Conservation (phyloP, 1,284 basidiomycete genomes). For the Somion occarium region DNA sequence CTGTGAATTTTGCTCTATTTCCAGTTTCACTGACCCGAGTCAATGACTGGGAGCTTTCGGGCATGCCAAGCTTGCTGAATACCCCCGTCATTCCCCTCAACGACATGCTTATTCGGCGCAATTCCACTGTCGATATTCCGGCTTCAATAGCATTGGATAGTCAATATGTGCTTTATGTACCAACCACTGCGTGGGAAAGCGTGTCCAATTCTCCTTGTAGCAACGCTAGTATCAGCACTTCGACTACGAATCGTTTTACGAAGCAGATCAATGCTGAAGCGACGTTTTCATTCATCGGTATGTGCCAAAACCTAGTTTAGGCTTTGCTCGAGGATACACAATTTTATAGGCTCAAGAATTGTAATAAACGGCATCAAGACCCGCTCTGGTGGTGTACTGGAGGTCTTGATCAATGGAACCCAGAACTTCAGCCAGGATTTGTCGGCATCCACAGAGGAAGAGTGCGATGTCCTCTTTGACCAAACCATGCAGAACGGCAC, state of each 20-base stretch:
- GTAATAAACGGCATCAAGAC: neutral
- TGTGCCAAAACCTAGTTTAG: neutral
- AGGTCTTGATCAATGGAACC: neutral
- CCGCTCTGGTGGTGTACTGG: neutral
- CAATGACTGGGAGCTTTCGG: too few species aligned
- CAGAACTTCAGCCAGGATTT: neutral
- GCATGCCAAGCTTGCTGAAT: too few species aligned
- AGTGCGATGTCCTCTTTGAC: neutral
- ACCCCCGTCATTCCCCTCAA: too few species aligned
- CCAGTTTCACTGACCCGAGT: too few species aligned
- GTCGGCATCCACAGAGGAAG: neutral
- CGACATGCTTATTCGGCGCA: neutral
- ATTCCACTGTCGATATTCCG: neutral
- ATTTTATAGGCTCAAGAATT: neutral
- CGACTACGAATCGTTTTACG: neutral
- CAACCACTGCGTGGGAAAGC: neutral
- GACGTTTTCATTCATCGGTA: neutral
- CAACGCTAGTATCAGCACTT: neutral
- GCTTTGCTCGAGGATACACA: neutral
- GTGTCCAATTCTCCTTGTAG: neutral
- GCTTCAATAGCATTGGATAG: neutral
- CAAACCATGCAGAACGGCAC: neutral
- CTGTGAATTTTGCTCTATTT: too few species aligned
- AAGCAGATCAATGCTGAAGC: neutral
- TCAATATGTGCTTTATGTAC: neutral